Percentiles rank a stretch among this genome's conserved stretches.
Conservation (phyloP, 495 filamentous ascomycete species). For the Entonaema liquescens region DNA sequence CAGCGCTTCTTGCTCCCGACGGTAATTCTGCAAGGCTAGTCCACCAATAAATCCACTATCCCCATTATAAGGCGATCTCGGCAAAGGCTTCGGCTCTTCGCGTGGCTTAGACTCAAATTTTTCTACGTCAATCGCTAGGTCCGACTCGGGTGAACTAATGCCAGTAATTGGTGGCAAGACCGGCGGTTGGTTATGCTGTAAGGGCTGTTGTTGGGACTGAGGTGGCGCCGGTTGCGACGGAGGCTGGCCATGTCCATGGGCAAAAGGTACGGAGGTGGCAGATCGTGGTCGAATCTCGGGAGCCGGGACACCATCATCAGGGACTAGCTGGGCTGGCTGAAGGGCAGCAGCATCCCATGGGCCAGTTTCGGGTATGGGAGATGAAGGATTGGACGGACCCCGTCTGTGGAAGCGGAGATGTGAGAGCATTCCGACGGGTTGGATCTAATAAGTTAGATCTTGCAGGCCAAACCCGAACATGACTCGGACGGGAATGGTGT, state of each 20-base stretch:
- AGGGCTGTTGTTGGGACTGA: slow-evolving; percentile 18
- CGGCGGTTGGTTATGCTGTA: slow-evolving; percentile 46
- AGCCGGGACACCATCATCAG: slow-evolving; percentile 50
- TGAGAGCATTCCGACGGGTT: slow-evolving; percentile 57
- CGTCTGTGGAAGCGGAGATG: slow-evolving; percentile 64
- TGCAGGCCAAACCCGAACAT: slow-evolving; percentile 35
- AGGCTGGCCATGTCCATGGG: slow-evolving; percentile 39
- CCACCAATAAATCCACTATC: slow-evolving; percentile 53
- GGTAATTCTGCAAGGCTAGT: slow-evolving; percentile 50
- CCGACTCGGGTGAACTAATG: slow-evolving; percentile 53
- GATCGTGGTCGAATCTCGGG: slow-evolving; percentile 53
- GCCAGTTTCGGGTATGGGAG: slow-evolving; percentile 54
- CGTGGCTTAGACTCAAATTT: slow-evolving; percentile 34
- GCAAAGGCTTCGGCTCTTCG: slow-evolving; percentile 44
- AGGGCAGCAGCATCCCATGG: slow-evolving; percentile 50
- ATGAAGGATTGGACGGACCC: slow-evolving; percentile 61
- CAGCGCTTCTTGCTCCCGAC: slow-evolving; percentile 39
- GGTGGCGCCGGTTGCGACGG: slow-evolving; percentile 25
- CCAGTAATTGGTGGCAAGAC: slow-evolving; percentile 57
- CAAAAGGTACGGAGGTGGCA: slow-evolving; percentile 45
- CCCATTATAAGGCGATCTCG: slow-evolving; percentile 42
- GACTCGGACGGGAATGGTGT: slow-evolving; percentile 26
- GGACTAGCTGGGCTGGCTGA: slow-evolving; percentile 49
- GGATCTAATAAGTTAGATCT: slow-evolving; percentile 44
- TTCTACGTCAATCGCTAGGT: slow-evolving; percentile 27